Evolutionary conservation across 495 filamentous ascomycete species (phyloP), one percentile per base, ranked within the genome.

Genomic region (Stereocaulon alpinum): DNA sequence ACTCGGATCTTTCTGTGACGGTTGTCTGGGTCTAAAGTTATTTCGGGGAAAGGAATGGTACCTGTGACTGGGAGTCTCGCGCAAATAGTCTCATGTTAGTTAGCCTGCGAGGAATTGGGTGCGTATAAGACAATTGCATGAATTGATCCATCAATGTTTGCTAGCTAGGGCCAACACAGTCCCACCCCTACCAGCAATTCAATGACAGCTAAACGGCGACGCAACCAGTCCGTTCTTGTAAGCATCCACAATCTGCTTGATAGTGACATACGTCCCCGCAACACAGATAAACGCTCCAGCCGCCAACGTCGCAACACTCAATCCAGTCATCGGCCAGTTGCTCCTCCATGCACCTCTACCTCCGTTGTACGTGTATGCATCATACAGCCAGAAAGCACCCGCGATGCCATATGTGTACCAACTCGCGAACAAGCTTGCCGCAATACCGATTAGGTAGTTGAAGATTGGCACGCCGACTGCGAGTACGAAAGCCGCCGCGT

Each of bases 381-480:
- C 64, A 47, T 67, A 65, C 40, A 67, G 71, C 74, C 76, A 80
- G 63, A 80, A 80, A 0, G 76, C 75, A 7, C 78, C 69, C 0
- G 76, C 76, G 29, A 79, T 72, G 63, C 62, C 75, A 71, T 41
- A 74, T 66, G 67, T 76, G 70, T 63, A 71, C 70, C 20, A 69
- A 69, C 61, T 67, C n/a, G 74, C 73, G 48, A 73, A 75, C 6
- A 76, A 60, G 34, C 61, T 66, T 12, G 72, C 76, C 3, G 74
- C 72, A 37, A 77, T 74, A 4, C 77, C 73, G 10, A 80, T 73
- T 50, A 80, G 59, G 15, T 78, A 79, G 27, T 76, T 73, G 71
- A 81, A 81, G 55, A 79, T 80, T 22, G 79, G 79, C 30, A 81
- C 71, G 6, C 76, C 75, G 34, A 80, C 76, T 0, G 78, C 71